Percentiles rank a stretch among this genome's conserved stretches.
These are phyloP conservation scores for Penicillium longicatenatum DNA, from an alignment of 495 filamentous ascomycete species.

Conservation along the genomic window DNA sequence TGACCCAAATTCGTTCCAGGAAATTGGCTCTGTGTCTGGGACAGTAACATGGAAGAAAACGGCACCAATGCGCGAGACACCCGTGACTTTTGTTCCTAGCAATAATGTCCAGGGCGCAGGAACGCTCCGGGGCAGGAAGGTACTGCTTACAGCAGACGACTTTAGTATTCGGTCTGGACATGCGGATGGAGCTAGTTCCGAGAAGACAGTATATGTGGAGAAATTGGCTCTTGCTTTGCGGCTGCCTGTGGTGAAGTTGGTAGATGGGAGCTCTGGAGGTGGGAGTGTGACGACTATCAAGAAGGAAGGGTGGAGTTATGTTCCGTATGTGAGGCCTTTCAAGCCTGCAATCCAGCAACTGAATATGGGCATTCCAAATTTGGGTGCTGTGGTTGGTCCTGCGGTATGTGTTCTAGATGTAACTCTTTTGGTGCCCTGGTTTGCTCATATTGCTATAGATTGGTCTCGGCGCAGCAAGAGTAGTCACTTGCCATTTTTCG, in stretches of 20 bases:
- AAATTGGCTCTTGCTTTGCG: slow-evolving; percentile 52
- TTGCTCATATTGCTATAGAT: slow-evolving; percentile 36
- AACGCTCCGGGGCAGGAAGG: slow-evolving; percentile 50
- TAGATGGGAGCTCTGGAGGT: slow-evolving; percentile 63
- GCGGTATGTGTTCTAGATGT: slow-evolving; percentile 36
- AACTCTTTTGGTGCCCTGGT: background rate
- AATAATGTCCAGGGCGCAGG: slow-evolving; percentile 58
- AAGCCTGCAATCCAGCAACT: slow-evolving; percentile 54
- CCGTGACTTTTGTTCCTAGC: slow-evolving; percentile 50
- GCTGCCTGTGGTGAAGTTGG: slow-evolving; percentile 61
- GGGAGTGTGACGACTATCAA: slow-evolving; percentile 62
- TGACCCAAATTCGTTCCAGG: slow-evolving; percentile 53
- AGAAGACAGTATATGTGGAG: slow-evolving; percentile 63
- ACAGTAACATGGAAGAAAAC: slow-evolving; percentile 59
- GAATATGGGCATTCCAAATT: slow-evolving; percentile 63
- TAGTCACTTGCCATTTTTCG: slow-evolving; percentile 63
- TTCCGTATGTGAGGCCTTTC: slow-evolving; percentile 55
- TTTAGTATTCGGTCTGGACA: slow-evolving; percentile 65
- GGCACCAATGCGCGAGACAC: slow-evolving; percentile 49
- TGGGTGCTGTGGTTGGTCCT: slow-evolving; percentile 63
- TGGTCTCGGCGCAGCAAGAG: slow-evolving; percentile 62
- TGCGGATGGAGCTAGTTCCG: slow-evolving; percentile 58
- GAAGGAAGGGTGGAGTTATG: slow-evolving; percentile 56
- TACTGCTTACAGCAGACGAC: slow-evolving; percentile 63
- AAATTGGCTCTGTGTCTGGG: slow-evolving; percentile 60